A percentile compares a stretch with the other conserved stretches of the same genome.
Conservation (phyloP, 2,329 filamentous ascomycete genomes). For the Penicillium brasilianum region DNA sequence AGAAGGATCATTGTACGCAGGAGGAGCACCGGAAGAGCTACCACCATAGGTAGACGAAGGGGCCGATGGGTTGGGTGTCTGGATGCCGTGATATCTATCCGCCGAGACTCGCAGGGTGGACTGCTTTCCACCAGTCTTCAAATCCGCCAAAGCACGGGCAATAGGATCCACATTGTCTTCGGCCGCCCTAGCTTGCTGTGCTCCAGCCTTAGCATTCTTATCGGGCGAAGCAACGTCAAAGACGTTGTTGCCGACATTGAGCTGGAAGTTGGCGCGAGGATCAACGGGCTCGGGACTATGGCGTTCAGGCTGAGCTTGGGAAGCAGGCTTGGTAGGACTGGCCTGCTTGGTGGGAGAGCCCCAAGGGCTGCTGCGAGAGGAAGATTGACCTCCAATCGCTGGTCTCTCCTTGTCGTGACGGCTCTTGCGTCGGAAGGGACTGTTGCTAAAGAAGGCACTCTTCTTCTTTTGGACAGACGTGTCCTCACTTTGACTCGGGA, state of each 20-base stretch:
- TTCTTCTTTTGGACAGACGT: conserved; percentile 71
- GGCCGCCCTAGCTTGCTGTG: conserved; percentile 45
- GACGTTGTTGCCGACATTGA: conserved; percentile 95
- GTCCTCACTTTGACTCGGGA: conserved; percentile 60
- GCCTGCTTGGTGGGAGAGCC: conserved; percentile 50
- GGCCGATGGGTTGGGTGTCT: conserved; percentile 71
- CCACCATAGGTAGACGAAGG: conserved; percentile 44
- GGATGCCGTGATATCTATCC: conserved; percentile 91
- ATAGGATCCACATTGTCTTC: conserved; percentile 81
- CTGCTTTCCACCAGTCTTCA: conserved; percentile 86
- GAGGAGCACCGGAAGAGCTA: conserved; percentile 62
- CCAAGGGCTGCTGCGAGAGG: conserved; percentile 62
- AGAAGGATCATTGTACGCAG: conserved; percentile 77
- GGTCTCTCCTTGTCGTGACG: conserved; percentile 70
- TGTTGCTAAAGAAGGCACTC: conserved; percentile 90
- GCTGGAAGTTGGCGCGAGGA: conserved; percentile 86
- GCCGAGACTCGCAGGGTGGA: conserved; percentile 85
- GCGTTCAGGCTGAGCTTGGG: conserved; percentile 32
- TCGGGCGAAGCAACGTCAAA: conserved; percentile 88
- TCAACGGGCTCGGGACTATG: conserved; percentile 83
- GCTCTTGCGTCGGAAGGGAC: conserved; percentile 92
- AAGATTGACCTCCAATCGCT: conserved; percentile 26
- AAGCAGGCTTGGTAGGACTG: conserved; percentile 51
- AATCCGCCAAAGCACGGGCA: conserved; percentile 85
- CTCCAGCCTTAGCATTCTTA: conserved; percentile 54